Evolutionary conservation across 176 grass and related monocot genomes (phyloP).

Genomic region (Tillandsia leiboldiana): DNA sequence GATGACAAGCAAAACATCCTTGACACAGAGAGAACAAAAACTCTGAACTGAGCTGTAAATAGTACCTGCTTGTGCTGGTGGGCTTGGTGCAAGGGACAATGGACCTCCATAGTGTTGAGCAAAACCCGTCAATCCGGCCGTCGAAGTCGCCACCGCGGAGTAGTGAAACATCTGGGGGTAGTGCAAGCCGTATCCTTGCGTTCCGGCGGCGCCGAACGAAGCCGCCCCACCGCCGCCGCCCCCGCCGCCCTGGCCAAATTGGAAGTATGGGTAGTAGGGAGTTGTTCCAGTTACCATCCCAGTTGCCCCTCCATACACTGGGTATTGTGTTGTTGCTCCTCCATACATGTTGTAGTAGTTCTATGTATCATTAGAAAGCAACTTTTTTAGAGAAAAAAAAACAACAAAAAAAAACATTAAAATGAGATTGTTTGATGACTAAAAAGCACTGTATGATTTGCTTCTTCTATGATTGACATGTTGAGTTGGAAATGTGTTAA

Average conservation of each 20-base stretch:
- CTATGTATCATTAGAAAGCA: conserved; percentile 27
- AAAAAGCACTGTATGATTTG: too few species aligned
- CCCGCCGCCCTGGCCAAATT: conserved; percentile 58
- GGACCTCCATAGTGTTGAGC: conserved; percentile 61
- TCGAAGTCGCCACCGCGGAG: conserved; percentile 60
- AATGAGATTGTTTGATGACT: too few species aligned
- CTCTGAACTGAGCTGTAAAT: neutral
- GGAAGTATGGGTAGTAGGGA: conserved; percentile 76
- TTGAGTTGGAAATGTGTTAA: too few species aligned
- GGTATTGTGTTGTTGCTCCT: conserved; percentile 54
- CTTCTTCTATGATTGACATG: too few species aligned
- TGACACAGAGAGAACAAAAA: neutral
- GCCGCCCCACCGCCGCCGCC: conserved; percentile 36
- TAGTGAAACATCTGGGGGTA: conserved; percentile 83
- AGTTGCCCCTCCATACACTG: conserved; percentile 72
- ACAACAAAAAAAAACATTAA: too few species aligned
- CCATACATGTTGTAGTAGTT: conserved; percentile 90
- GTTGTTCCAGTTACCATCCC: conserved; percentile 72
- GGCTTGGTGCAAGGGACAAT: conserved; percentile 67
- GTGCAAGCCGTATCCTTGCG: conserved; percentile 53
- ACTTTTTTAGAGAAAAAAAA: too few species aligned
- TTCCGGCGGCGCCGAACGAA: conserved; percentile 55
- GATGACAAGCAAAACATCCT: neutral
- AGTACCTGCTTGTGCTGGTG: conserved; percentile 83
- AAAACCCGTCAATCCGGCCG: conserved; percentile 61